Evolutionary conservation across 108 stramenopile species (phyloP), one percentile per base, ranked within the genome.

Genomic region (Nitzschia palea): DNA sequence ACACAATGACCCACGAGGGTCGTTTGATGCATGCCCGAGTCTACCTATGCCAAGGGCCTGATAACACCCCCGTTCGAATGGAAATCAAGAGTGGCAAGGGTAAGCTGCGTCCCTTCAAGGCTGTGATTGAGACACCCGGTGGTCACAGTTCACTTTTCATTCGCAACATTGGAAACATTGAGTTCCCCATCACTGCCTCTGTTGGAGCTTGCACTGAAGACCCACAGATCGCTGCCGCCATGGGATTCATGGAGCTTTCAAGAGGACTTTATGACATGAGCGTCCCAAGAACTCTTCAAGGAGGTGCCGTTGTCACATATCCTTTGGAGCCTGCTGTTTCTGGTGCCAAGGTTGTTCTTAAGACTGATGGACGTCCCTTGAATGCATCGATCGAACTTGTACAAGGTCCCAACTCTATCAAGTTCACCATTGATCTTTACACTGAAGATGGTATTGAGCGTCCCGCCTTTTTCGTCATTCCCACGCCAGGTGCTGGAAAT

Each of bases 361-460:
- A 81, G 71, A 79, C 78, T 40, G 84, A 81, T 57, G 84, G 80
- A 43, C 84, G 84, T 73, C 80, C 80, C 9, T 66, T 85, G 67
- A 85, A 85, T 64, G 84, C 84, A 33, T 55, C 82, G 44, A 77
- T 92, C 57, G 91, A 89, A 65, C 67, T 92, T 61, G 76, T 86
- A 47, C 87, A 87, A 72, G 84, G 84, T 55, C 84, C 84, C 28
- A 85, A 85, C 65, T 70, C 78, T 68, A 76, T 74, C 80, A 85
- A 85, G 78, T 80, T 81, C 43, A 73, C 78, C 42, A 71, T 81
- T 36, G 84, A 82, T 62, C 50, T 85, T 51, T 85, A 82, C 78
- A 81, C 80, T 63, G 78, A 81, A 67, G 80, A 81, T 50, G 84
- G 84, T 53, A 68, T 77, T 65, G 74, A 79, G 25, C 80, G 80